Base-by-base conservation (phyloP, 2,329 filamentous ascomycete genomes). In the Herpomyces periplanetae region DNA sequence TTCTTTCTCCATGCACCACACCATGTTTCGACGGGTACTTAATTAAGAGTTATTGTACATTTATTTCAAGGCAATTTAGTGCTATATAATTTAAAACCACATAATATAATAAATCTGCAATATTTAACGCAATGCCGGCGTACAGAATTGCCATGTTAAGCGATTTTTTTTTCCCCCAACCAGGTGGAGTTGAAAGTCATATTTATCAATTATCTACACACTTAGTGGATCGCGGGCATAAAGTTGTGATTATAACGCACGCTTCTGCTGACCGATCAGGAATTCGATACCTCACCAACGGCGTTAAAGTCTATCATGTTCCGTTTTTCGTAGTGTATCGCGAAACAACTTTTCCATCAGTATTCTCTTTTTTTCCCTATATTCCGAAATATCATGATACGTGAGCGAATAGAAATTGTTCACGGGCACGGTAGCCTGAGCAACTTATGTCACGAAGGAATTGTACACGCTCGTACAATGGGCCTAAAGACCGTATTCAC, bases 91-190 rank as follows among this genome's bases (percentile, higher is more conserved):
- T n/a, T n/a, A n/a, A n/a, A n/a, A n/a, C n/a, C n/a, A n/a, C n/a
- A n/a, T n/a, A n/a, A n/a, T n/a, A n/a, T n/a, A n/a, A n/a, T n/a
- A n/a, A n/a, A n/a, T n/a, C n/a, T n/a, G n/a, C n/a, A n/a, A n/a
- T n/a, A n/a, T n/a, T n/a, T n/a, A n/a, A n/a, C n/a, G n/a, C n/a
- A n/a, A n/a, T n/a, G n/a, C n/a, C n/a, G n/a, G n/a, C n/a, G n/a
- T n/a, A n/a, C n/a, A n/a, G n/a, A n/a, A n/a, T n/a, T n/a, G n/a
- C n/a, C 23, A 96, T 96, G 80, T 66, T 88, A 38, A 73, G 75
- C 51, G 80, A 96, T 47, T 88, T 85, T 51, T 96, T 96, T 58
- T 96, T 84, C 36, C 80, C 80, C 7, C 75, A 91, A 34, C 75
- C 80, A 20, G 73, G 80, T 34, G 80, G 80, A 30, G 58, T 96